Evolutionary conservation across 176 grass and related monocot species (phyloP).

Genomic region (Cocos nucifera): DNA sequence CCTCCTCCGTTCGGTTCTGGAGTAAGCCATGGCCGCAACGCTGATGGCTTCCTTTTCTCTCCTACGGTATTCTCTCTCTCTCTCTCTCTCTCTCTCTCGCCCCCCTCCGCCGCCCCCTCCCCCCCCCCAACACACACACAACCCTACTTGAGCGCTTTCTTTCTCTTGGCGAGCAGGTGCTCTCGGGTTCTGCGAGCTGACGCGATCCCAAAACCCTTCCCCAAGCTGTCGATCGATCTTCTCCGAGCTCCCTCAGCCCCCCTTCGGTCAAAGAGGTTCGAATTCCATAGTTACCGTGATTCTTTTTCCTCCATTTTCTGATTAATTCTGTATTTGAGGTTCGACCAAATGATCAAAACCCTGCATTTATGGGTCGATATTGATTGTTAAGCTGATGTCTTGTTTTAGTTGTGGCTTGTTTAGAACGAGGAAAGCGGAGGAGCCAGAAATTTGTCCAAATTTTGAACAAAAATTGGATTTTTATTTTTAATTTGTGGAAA

Average conservation of each 20-base stretch:
- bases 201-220: conserved; percentile 15
- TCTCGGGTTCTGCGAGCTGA: conserved; percentile 16
- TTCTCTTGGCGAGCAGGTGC: conserved; percentile 6
- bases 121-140: background rate
- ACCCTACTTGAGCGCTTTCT: no score
- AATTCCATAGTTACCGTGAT: background rate
- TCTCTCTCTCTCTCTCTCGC: no score
- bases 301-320: background rate
- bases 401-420: no score
- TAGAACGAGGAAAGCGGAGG: no score
- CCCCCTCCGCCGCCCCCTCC: no score
- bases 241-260: background rate
- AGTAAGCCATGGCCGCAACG: conserved; percentile 11
- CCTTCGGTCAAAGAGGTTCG: conserved; percentile 19
- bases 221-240: background rate
- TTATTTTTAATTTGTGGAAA: no score
- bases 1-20: no score
- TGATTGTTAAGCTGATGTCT: background rate
- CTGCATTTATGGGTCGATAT: background rate
- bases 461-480: no score
- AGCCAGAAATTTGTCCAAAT: no score
- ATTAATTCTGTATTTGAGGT: background rate
- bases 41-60: conserved; percentile 15
- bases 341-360: no score
- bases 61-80: background rate